These are phyloP conservation scores for Sequoia sempervirens DNA, from an alignment of 75 land plant genomes.

Conservation along the genomic window DNA sequence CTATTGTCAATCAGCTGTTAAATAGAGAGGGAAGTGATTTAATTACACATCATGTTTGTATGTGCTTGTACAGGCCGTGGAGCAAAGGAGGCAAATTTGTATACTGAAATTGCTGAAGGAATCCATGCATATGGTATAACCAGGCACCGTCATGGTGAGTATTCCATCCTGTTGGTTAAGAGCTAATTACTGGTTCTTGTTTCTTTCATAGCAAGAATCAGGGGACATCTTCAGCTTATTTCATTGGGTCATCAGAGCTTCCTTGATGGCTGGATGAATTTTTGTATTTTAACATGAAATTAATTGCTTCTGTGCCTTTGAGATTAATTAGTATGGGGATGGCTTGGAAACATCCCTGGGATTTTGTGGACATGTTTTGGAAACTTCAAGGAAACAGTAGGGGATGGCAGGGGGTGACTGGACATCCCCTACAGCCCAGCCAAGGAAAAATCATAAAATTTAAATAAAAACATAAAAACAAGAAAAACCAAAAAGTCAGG, in stretches of 20 bases:
- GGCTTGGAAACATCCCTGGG: too few species aligned
- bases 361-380: too few species aligned
- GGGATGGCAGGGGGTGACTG: too few species aligned
- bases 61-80: conserved; percentile 58
- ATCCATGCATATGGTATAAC: conserved; percentile 89
- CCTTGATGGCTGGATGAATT: background rate
- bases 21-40: background rate
- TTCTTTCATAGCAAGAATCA: background rate
- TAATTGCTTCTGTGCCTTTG: background rate
- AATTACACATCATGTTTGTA: background rate
- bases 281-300: background rate
- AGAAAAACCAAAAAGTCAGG: too few species aligned
- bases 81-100: conserved; percentile 91
- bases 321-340: background rate
- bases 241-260: background rate
- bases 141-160: conserved; percentile 87
- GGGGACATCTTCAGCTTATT: background rate
- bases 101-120: conserved; percentile 89
- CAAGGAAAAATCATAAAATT: too few species aligned
- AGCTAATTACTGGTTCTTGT: background rate
- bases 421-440: too few species aligned
- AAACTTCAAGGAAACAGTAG: too few species aligned
- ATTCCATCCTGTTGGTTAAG: background rate
- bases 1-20: background rate
- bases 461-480: too few species aligned